Percentiles rank a stretch among this genome's conserved stretches.
Conservation (phyloP, 139 green algal genomes). For the Chlamydomonas sphaeroides region DNA sequence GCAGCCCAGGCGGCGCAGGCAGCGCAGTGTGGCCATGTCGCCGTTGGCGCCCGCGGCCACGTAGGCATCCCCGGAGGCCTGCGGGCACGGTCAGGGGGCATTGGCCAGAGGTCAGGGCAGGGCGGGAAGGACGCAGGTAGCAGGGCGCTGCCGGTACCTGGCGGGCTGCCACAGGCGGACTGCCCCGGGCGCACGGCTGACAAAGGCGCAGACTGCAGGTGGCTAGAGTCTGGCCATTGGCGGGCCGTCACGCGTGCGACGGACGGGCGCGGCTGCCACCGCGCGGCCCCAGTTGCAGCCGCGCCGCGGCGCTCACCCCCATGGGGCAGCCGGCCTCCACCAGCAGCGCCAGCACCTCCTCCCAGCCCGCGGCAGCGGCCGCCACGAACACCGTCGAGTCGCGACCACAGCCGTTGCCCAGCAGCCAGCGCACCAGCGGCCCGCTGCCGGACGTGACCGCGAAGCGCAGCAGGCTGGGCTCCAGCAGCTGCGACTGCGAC, state of each 20-base stretch:
- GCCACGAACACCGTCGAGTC: background rate
- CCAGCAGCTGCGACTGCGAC: no score
- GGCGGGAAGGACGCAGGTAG: background rate
- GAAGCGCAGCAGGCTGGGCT: no score
- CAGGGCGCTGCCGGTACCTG: no score
- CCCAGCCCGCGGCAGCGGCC: background rate
- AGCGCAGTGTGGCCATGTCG: slow-evolving; percentile 17
- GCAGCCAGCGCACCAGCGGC: background rate
- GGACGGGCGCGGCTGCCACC: background rate
- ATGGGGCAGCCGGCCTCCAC: slow-evolving; percentile 1
- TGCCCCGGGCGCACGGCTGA: background rate
- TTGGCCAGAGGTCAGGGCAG: background rate
- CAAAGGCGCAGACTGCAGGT: background rate
- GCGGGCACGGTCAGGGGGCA: background rate
- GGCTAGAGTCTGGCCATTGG: background rate
- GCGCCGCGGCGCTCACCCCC: background rate
- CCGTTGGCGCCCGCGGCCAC: background rate
- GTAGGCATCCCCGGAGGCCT: background rate
- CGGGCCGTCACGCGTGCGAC: no score
- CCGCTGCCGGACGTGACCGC: background rate
- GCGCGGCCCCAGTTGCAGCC: no score
- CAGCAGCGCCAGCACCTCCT: background rate
- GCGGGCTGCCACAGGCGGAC: no score
- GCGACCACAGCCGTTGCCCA: background rate
- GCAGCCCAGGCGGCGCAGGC: slow-evolving; percentile 9